Conservation (phyloP, 1,139 yeast species). For the Insectozyma bohioensis region DNA sequence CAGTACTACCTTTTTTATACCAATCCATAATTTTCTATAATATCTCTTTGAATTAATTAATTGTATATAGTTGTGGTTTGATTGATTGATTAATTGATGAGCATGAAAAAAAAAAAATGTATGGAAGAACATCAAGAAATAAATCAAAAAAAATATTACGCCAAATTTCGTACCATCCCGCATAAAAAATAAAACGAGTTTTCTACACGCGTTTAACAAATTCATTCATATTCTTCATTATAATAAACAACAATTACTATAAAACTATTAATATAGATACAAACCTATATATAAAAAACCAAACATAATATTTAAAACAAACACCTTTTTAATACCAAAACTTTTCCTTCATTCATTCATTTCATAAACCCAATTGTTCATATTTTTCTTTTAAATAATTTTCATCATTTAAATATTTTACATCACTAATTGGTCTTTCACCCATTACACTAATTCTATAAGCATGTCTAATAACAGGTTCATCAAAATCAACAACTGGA, state of each 20-base stretch:
- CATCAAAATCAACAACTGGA: conserved; percentile 25
- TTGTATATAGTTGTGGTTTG: no score
- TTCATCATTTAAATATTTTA: conserved; percentile 21
- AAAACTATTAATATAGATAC: neutral
- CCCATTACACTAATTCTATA: conserved; percentile 27
- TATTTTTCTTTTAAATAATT: conserved; percentile 15
- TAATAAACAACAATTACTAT: neutral
- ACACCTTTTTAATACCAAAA: neutral
- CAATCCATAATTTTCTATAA: no score
- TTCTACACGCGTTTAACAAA: no score
- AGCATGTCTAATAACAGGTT: conserved; percentile 23
- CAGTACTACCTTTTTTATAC: conserved; percentile 23
- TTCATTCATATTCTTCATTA: no score
- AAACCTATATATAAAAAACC: no score
- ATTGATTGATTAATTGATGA: no score
- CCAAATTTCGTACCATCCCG: no score
- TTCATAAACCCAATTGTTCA: conserved; percentile 9
- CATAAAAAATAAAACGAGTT: no score
- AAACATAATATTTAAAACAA: no score
- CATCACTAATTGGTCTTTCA: conserved; percentile 24
- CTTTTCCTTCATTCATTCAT: neutral
- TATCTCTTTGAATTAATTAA: no score
- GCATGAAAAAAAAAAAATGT: neutral
- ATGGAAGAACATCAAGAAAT: neutral
- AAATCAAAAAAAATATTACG: no score